Conservation (phyloP, 352 stramenopile genomes). For the Peronosclerospora sorghi region DNA sequence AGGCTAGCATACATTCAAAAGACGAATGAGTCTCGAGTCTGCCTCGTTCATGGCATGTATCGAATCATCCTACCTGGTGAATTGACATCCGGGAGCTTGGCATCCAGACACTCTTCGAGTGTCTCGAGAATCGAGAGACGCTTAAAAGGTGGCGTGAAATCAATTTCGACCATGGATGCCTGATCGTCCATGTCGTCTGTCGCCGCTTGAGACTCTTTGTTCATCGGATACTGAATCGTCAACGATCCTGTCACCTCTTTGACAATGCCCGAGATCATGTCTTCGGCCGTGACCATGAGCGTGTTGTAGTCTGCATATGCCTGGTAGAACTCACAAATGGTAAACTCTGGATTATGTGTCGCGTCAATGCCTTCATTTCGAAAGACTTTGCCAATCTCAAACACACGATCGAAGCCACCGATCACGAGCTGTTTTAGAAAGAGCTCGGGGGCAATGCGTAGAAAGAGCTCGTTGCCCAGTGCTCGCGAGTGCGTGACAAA, state of each 20-base stretch:
- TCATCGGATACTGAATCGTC: slow-evolving; percentile 91
- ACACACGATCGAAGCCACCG: slow-evolving; percentile 96
- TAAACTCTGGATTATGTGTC: slow-evolving; percentile 99
- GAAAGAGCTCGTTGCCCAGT: slow-evolving; percentile 91
- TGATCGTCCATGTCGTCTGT: slow-evolving; percentile 8
- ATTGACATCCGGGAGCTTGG: slow-evolving; percentile 59
- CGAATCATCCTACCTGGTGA: slow-evolving; percentile 25
- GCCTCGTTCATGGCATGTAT: background rate
- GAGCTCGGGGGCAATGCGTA: slow-evolving; percentile 95
- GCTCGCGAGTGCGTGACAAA: slow-evolving; percentile 98
- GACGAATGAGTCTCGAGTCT: slow-evolving; percentile 1
- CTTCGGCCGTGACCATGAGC: slow-evolving; percentile 96
- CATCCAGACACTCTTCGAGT: slow-evolving; percentile 85
- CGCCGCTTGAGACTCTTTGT: slow-evolving; percentile 22
- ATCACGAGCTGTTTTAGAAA: slow-evolving; percentile 96
- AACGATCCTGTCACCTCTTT: slow-evolving; percentile 93
- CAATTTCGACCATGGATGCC: slow-evolving; percentile 80
- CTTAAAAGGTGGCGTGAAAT: slow-evolving; percentile 98
- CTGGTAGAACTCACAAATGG: slow-evolving; percentile 98
- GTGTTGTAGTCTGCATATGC: slow-evolving; percentile 99
- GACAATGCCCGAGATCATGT: slow-evolving; percentile 96
- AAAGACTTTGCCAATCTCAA: slow-evolving; percentile 98
- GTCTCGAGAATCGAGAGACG: slow-evolving; percentile 94
- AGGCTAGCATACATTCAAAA: slow-evolving; percentile 18
- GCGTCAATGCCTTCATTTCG: slow-evolving; percentile 96